Evolutionary conservation across 2,329 filamentous ascomycete species (phyloP).

Genomic region (Fusarium liriodendri): DNA sequence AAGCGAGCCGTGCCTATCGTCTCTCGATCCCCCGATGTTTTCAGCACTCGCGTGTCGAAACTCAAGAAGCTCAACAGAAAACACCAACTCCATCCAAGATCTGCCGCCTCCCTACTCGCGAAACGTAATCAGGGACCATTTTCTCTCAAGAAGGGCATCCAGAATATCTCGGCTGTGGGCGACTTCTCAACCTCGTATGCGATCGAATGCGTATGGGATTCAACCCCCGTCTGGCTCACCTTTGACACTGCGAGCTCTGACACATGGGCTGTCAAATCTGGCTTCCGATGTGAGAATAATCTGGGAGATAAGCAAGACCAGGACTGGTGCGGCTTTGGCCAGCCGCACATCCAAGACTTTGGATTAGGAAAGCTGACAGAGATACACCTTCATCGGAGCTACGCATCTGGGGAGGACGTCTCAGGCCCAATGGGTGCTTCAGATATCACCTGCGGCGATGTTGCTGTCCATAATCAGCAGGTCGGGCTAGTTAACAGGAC

Average conservation of each 20-base stretch:
- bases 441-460: slow-evolving; percentile 58
- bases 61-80: slow-evolving; percentile 46
- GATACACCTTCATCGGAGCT: slow-evolving; percentile 59
- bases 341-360: slow-evolving; percentile 53
- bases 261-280: slow-evolving; percentile 58
- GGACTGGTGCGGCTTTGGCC: slow-evolving; percentile 55
- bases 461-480: slow-evolving; percentile 58
- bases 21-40: slow-evolving; percentile 43
- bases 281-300: slow-evolving; percentile 57
- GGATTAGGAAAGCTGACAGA: slow-evolving; percentile 51
- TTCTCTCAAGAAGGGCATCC: slow-evolving; percentile 36
- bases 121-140: slow-evolving; percentile 26
- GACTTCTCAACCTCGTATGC: slow-evolving; percentile 56
- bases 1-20: slow-evolving; percentile 47
- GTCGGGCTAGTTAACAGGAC: slow-evolving; percentile 62
- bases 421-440: slow-evolving; percentile 60
- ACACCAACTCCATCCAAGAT: slow-evolving; percentile 33
- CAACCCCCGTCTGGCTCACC: slow-evolving; percentile 53
- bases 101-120: slow-evolving; percentile 46
- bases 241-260: slow-evolving; percentile 65
- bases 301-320: slow-evolving; percentile 46
- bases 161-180: slow-evolving; percentile 54
- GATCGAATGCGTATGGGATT: slow-evolving; percentile 55
- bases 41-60: slow-evolving; percentile 47
- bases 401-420: slow-evolving; percentile 62